Conservation (phyloP, 2,329 filamentous ascomycete genomes). For the Camillea tinctor region DNA sequence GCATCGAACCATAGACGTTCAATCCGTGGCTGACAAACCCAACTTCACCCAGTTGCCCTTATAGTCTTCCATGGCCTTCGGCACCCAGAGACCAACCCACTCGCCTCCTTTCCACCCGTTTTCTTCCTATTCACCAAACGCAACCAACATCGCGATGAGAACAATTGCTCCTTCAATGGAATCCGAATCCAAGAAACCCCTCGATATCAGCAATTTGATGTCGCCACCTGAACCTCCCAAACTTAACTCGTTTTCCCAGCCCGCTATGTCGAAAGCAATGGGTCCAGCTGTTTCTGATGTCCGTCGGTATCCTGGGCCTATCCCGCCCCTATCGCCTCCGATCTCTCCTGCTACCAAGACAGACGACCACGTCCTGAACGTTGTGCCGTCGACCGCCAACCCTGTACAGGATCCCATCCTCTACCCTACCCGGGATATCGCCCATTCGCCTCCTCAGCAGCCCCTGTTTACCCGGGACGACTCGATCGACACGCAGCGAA, state of each 20-base stretch:
- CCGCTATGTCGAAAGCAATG: slow-evolving; percentile 23
- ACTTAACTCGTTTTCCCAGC: slow-evolving; percentile 50
- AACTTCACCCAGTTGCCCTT: slow-evolving; percentile 18
- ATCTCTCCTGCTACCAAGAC: slow-evolving; percentile 52
- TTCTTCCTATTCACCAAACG: slow-evolving; percentile 11
- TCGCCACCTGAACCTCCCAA: slow-evolving; percentile 59
- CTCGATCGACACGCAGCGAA: slow-evolving; percentile 41
- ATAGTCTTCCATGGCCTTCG: slow-evolving; percentile 20
- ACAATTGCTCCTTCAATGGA: slow-evolving; percentile 12
- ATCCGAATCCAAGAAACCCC: slow-evolving; percentile 37
- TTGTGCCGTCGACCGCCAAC: slow-evolving; percentile 29
- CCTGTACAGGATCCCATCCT: slow-evolving; percentile 56
- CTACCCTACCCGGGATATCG: slow-evolving; percentile 48
- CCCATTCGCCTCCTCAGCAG: slow-evolving; percentile 42
- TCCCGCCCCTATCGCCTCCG: slow-evolving; percentile 54
- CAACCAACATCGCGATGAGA: slow-evolving; percentile 18
- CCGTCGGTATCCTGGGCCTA: slow-evolving; percentile 38
- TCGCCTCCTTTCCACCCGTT: slow-evolving; percentile 1
- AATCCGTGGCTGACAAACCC: slow-evolving; percentile 32
- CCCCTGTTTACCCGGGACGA: slow-evolving; percentile 50
- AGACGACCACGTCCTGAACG: slow-evolving; percentile 31
- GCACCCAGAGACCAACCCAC: slow-evolving; percentile 10
- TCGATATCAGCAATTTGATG: slow-evolving; percentile 57
- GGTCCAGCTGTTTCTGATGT: slow-evolving; percentile 25
- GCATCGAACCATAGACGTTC: slow-evolving; percentile 15